These are phyloP conservation scores for Drosera spatulata DNA, from an alignment of 179 eudicot genomes.

Conservation along the genomic window DNA sequence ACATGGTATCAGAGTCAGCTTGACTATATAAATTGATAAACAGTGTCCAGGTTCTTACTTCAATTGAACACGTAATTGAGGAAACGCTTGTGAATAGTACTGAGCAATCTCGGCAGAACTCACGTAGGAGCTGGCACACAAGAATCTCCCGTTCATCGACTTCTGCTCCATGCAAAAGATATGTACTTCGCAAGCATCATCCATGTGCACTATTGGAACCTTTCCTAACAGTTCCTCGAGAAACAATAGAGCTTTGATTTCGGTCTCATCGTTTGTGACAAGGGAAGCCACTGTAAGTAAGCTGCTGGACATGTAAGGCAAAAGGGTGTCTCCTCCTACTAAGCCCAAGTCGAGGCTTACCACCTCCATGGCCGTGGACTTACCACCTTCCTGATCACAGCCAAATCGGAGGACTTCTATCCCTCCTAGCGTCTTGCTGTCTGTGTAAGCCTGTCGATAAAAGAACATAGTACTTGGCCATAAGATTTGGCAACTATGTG, in stretches of 20 bases:
- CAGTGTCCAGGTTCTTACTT: too few relatives aligned
- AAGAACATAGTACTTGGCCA: too few relatives aligned
- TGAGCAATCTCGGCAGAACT: slow-evolving; percentile 29
- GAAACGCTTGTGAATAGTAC: slow-evolving; percentile 13
- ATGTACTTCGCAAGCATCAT: slow-evolving; percentile 40
- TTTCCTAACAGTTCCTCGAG: slow-evolving; percentile 34
- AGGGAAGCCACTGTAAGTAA: slow-evolving; percentile 11
- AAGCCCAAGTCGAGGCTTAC: slow-evolving; percentile 42
- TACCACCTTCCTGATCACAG: not conserved
- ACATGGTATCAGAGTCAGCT: too few relatives aligned
- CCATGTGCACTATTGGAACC: slow-evolving; percentile 35
- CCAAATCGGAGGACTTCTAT: slow-evolving; percentile 18
- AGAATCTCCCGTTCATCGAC: slow-evolving; percentile 31
- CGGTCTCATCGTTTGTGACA: not conserved
- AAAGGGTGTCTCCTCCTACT: slow-evolving; percentile 41
- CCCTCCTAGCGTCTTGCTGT: slow-evolving; percentile 39
- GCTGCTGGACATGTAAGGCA: slow-evolving; percentile 8
- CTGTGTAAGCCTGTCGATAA: slow-evolving; percentile 18
- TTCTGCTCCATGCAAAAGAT: slow-evolving; percentile 36
- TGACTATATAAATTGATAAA: too few relatives aligned
- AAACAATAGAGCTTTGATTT: slow-evolving; percentile 7
- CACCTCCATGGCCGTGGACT: slow-evolving; percentile 19
- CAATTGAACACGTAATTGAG: not conserved
- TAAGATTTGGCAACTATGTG: too few relatives aligned
- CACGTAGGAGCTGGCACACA: slow-evolving; percentile 31